phyloP scores from a whole-genome alignment of 2,329 filamentous ascomycete genomes.

The Cucurbitaria berberidis region DNA sequence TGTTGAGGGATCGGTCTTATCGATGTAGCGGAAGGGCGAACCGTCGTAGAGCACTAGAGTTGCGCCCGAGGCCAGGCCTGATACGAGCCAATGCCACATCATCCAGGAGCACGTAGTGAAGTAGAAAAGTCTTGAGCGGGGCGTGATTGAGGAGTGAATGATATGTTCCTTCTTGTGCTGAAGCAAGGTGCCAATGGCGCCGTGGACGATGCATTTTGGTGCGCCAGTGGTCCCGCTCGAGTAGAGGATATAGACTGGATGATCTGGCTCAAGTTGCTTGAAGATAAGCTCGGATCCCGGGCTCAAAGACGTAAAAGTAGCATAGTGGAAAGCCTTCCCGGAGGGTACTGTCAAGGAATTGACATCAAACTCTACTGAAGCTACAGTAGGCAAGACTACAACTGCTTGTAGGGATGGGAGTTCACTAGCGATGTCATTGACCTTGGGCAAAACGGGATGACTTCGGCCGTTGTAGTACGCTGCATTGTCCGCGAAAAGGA shows the following conservation, averaged over 20 bases:
- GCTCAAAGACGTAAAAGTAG: constrained; percentile 51
- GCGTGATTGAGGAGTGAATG: constrained; percentile 80
- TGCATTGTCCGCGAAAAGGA: constrained; percentile 87
- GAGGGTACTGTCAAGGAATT: constrained; percentile 49
- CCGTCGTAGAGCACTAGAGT: constrained; percentile 91
- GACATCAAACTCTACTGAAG: constrained; percentile 49
- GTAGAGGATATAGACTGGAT: constrained; percentile 93
- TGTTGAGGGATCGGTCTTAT: constrained; percentile 50
- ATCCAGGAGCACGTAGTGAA: constrained; percentile 98
- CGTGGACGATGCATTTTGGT: constrained; percentile 95
- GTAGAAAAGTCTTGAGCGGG: constrained; percentile 80
- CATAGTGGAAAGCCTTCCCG: constrained; percentile 47
- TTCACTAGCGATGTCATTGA: constrained; percentile 73
- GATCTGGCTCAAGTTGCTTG: constrained; percentile 78
- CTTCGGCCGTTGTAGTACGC: constrained; percentile 90
- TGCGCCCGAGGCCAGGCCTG: constrained; percentile 79
- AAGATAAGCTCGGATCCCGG: constrained; percentile 58
- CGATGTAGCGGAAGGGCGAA: constrained; percentile 73
- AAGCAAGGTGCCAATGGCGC: constrained; percentile 83
- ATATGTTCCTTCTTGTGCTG: constrained; percentile 98
- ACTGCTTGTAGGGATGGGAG: constrained; percentile 72
- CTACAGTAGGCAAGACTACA: constrained; percentile 73
- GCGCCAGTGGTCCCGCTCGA: constrained; percentile 86
- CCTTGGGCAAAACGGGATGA: constrained; percentile 81
- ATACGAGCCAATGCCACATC: constrained; percentile 99